These are phyloP conservation scores for Trypanosoma platydactyli DNA, from an alignment of 208 protist species.

Conservation along the genomic window DNA sequence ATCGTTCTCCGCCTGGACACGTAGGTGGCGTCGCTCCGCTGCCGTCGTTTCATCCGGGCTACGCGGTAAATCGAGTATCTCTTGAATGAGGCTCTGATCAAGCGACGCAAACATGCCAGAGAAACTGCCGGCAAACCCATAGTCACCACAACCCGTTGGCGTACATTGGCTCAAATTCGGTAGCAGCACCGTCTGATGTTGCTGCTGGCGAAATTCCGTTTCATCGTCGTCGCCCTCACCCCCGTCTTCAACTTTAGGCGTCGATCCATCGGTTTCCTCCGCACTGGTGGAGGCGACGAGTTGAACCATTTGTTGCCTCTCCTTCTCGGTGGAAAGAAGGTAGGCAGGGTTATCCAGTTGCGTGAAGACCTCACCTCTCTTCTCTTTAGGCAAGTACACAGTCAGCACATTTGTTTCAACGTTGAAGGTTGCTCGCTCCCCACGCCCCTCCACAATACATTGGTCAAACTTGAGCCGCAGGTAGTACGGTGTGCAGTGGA, in stretches of 20 bases:
- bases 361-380: constrained; percentile 59
- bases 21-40: constrained; percentile 50
- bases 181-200: not conserved
- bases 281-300: constrained; percentile 27
- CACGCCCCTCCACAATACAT: constrained; percentile 63
- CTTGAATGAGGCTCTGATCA: constrained; percentile 54
- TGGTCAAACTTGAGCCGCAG: constrained; percentile 87
- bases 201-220: constrained; percentile 69
- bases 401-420: constrained; percentile 67
- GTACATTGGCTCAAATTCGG: not conserved
- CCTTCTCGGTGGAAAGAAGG: constrained; percentile 81
- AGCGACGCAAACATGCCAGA: constrained; percentile 64
- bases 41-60: constrained; percentile 52
- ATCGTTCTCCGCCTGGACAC: constrained; percentile 41
- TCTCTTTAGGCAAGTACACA: constrained; percentile 86
- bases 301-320: constrained; percentile 54
- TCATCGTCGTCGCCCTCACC: constrained; percentile 58
- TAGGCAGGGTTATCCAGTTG: constrained; percentile 86
- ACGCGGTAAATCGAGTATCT: constrained; percentile 51
- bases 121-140: constrained; percentile 85
- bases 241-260: not conserved
- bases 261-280: not conserved
- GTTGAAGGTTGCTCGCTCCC: constrained; percentile 79
- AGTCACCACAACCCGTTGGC: constrained; percentile 30
- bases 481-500: constrained; percentile 90